Conservation (phyloP, 2,329 filamentous ascomycete species). For the Purpureocillium takamizusanense region DNA sequence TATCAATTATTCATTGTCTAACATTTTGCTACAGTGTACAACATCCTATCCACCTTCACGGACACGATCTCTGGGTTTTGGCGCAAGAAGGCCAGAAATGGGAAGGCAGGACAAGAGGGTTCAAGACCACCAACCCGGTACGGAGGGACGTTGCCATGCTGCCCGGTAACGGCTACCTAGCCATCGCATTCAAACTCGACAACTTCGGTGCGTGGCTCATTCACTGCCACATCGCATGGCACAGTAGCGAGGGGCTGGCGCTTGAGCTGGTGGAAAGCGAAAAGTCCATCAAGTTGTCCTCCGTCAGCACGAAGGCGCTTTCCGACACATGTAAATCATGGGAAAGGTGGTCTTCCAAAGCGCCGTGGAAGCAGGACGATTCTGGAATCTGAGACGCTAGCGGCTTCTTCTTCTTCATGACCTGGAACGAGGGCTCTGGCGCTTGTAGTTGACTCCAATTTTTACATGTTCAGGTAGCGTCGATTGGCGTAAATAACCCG, state of each 20-base stretch:
- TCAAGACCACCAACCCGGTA: constrained; percentile 30
- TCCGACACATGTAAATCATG: too few species aligned
- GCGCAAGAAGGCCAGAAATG: constrained; percentile 8
- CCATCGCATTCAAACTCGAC: constrained; percentile 38
- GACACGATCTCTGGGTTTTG: constrained; percentile 22
- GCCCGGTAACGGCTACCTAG: constrained; percentile 31
- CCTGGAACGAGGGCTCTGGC: too few species aligned
- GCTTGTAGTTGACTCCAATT: too few species aligned
- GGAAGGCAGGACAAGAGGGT: too few species aligned
- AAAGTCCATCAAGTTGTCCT: too few species aligned
- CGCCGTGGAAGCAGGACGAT: too few species aligned
- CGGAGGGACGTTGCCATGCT: constrained; percentile 44
- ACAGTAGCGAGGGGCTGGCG: constrained; percentile 14
- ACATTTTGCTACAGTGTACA: not conserved
- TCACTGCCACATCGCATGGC: constrained; percentile 42
- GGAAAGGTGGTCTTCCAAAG: too few species aligned
- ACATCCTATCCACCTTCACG: constrained; percentile 28
- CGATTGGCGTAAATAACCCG: too few species aligned
- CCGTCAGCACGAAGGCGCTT: too few species aligned
- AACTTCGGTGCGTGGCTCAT: constrained; percentile 43
- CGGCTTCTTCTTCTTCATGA: too few species aligned
- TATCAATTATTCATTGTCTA: not conserved
- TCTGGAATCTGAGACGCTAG: too few species aligned
- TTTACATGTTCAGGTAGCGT: too few species aligned
- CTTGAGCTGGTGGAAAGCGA: constrained; percentile 3